Percentiles rank a stretch among this genome's conserved stretches.
phyloP scores from a whole-genome alignment of 2,329 filamentous ascomycete genomes.

The Pseudogymnoascus sp. region DNA sequence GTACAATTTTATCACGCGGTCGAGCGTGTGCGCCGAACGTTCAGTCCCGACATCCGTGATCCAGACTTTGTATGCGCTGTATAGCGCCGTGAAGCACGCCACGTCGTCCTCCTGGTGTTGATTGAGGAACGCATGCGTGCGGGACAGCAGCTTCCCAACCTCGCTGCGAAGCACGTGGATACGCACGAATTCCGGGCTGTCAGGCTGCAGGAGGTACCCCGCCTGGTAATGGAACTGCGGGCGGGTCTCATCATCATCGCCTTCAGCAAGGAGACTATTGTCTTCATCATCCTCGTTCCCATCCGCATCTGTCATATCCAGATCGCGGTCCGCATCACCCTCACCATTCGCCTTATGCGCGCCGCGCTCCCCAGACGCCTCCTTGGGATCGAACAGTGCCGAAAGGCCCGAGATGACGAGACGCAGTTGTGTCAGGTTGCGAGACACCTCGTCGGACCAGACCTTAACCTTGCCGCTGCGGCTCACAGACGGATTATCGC shows the following conservation, averaged over 20 bases:
- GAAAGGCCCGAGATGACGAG: conserved; percentile 88
- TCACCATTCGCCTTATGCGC: conserved; percentile 34
- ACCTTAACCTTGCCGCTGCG: conserved; percentile 94
- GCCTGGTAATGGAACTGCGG: conserved; percentile 83
- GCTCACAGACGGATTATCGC: conserved; percentile 72
- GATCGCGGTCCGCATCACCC: conserved; percentile 34
- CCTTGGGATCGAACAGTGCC: conserved; percentile 75
- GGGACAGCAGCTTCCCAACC: conserved; percentile 71
- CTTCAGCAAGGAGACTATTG: conserved; percentile 49
- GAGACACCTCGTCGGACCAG: conserved; percentile 94
- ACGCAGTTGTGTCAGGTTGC: conserved; percentile 78
- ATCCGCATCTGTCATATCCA: conserved; percentile 43
- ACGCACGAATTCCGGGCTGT: conserved; percentile 58
- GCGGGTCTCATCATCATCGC: conserved; percentile 73
- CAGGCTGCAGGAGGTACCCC: conserved; percentile 67
- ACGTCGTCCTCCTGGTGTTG: conserved; percentile 91
- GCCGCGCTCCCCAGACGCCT: conserved; percentile 49
- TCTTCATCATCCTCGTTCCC: conserved; percentile 50
- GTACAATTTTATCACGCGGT: conserved; percentile 77
- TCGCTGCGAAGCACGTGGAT: conserved; percentile 76
- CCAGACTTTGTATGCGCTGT: conserved; percentile 89
- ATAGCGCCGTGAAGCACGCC: conserved; percentile 85
- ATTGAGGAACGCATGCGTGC: conserved; percentile 75
- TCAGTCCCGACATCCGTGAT: conserved; percentile 97
- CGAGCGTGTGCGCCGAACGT: conserved; percentile 84